These are phyloP conservation scores for Rubus idaeus DNA, from an alignment of 306 rosid species.

Conservation along the genomic window DNA sequence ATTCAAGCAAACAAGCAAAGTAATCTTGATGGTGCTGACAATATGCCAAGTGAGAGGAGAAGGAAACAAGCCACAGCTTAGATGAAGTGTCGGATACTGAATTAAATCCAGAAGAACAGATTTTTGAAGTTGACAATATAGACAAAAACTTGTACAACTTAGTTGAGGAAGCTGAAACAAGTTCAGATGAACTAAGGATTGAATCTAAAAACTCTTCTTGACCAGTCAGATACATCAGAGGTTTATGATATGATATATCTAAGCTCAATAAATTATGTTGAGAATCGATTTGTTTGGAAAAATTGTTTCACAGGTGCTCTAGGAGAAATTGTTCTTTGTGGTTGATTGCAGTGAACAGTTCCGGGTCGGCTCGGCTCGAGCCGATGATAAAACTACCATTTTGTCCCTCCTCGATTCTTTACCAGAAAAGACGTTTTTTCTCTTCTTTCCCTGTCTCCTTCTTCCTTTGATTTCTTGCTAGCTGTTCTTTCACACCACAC, in stretches of 20 bases:
- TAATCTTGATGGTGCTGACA: slow-evolving; percentile 12
- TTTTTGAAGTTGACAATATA: slow-evolving; percentile 29
- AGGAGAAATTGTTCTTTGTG: neutral
- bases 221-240: slow-evolving; percentile 3
- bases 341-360: no score
- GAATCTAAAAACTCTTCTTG: slow-evolving; percentile 22
- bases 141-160: slow-evolving; percentile 7
- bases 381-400: no score
- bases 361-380: no score
- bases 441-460: no score
- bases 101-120: slow-evolving; percentile 32
- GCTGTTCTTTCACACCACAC: no score
- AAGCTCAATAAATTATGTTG: neutral
- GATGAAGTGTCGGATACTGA: slow-evolving; percentile 26
- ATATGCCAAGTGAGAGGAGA: slow-evolving; percentile 23
- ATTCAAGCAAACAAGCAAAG: slow-evolving; percentile 35
- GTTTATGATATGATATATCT: neutral
- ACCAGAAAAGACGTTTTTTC: no score
- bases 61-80: slow-evolving; percentile 27
- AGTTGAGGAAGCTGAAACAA: slow-evolving; percentile 31
- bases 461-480: no score
- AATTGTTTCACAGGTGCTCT: no score
- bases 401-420: no score
- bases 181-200: slow-evolving; percentile 21
- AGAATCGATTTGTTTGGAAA: no score